Evolutionary conservation across 495 filamentous ascomycete genomes (phyloP).

Genomic region (Penicillium malachiteum): DNA sequence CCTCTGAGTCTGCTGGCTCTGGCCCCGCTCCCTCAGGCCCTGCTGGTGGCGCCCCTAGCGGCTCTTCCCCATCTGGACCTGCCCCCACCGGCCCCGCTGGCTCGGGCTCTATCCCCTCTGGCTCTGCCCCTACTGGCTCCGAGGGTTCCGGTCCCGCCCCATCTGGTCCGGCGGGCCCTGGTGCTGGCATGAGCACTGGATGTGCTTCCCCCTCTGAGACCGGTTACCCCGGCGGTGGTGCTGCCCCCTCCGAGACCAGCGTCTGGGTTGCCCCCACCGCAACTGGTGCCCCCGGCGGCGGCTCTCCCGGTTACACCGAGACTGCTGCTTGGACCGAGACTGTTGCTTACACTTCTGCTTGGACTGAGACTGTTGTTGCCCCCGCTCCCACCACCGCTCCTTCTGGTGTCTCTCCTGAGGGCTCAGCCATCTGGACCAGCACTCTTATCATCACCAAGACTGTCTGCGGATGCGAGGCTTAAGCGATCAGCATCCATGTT

Average conservation of each 20-base stretch:
- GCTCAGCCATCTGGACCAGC: constrained; percentile 8
- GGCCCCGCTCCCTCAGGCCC: constrained; percentile 6
- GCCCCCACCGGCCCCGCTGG: constrained; percentile 6
- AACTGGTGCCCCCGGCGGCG: constrained; percentile 1
- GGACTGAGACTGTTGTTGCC: not conserved
- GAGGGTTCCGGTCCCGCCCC: constrained; percentile 10
- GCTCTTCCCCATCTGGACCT: not conserved
- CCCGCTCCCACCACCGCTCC: constrained; percentile 2
- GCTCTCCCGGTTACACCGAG: constrained; percentile 8
- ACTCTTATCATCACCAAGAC: constrained; percentile 34
- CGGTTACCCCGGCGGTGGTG: not conserved
- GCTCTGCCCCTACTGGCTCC: constrained; percentile 8
- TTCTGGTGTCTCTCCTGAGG: constrained; percentile 6
- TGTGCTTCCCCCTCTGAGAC: constrained; percentile 1
- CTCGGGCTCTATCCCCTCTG: constrained; percentile 8
- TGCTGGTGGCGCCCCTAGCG: not conserved
- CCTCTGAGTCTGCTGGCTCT: not conserved
- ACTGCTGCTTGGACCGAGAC: not conserved
- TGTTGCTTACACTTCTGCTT: not conserved
- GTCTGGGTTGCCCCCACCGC: constrained; percentile 3
- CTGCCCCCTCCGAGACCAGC: constrained; percentile 1
- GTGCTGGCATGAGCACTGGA: not conserved
- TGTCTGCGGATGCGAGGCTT: constrained; percentile 26
- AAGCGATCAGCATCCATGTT: not conserved
- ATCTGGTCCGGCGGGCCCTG: constrained; percentile 1